phyloP scores from a whole-genome alignment of 2,329 filamentous ascomycete species.

The Paraphaeosphaeria sporulosa region DNA sequence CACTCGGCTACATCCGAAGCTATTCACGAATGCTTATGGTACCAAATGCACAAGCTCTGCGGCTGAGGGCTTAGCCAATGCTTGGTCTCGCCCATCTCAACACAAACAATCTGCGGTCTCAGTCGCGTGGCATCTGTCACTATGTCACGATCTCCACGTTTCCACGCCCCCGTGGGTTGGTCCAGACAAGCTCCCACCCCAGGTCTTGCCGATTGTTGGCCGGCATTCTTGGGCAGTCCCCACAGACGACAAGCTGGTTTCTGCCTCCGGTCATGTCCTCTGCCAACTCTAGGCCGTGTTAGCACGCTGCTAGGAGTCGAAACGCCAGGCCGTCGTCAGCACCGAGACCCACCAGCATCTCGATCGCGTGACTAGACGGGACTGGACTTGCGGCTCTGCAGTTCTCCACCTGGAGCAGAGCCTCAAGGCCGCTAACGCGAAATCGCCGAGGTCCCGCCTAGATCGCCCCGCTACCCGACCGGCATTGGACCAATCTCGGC shows the following conservation, averaged over 20 bases:
- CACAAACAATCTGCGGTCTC: background rate
- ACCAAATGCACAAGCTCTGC: no score
- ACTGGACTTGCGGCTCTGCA: conserved; percentile 6
- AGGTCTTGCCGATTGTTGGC: background rate
- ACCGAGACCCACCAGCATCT: background rate
- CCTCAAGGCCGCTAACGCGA: conserved; percentile 5
- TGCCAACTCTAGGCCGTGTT: background rate
- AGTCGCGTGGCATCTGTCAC: conserved; percentile 2
- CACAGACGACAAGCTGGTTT: background rate
- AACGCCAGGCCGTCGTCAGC: background rate
- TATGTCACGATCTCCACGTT: background rate
- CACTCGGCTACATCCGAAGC: background rate
- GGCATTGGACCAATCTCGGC: background rate
- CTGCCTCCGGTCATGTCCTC: background rate
- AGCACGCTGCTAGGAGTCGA: background rate
- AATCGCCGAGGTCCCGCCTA: background rate
- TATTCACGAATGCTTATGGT: background rate
- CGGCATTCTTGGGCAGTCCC: background rate
- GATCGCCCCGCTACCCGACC: background rate
- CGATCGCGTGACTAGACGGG: conserved; percentile 7
- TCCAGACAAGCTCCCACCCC: background rate
- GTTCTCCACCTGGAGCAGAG: conserved; percentile 11
- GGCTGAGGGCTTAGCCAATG: no score
- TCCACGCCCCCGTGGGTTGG: background rate
- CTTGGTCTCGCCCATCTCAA: background rate